Conservation (phyloP, 2,329 filamentous ascomycete genomes). For the Trichoderma simmonsii region DNA sequence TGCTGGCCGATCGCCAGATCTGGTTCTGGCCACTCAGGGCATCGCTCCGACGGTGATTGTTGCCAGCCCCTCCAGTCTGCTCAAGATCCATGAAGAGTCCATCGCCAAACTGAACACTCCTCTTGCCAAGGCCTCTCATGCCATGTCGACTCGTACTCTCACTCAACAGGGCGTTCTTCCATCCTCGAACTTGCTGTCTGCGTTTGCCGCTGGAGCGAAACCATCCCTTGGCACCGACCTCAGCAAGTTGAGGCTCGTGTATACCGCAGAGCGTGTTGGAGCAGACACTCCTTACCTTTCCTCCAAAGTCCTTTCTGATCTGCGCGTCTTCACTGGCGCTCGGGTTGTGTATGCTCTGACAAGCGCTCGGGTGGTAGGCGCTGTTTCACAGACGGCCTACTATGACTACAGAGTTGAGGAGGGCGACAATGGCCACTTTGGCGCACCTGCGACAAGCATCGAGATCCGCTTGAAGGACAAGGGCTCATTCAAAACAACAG, state of each 20-base stretch:
- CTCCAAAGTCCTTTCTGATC: conserved; percentile 69
- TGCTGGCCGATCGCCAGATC: conserved; percentile 67
- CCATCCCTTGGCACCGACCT: conserved; percentile 59
- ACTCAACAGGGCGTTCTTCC: conserved; percentile 68
- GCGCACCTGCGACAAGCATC: conserved; percentile 72
- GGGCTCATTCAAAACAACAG: conserved; percentile 57
- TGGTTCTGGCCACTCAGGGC: conserved; percentile 68
- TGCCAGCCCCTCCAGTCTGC: conserved; percentile 69
- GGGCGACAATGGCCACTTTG: conserved; percentile 62
- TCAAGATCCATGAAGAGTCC: conserved; percentile 63
- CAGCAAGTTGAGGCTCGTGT: conserved; percentile 77
- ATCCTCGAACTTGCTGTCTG: conserved; percentile 48
- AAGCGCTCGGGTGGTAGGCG: conserved; percentile 78
- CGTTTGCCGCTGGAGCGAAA: conserved; percentile 55
- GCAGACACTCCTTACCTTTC: conserved; percentile 61
- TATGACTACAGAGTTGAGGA: conserved; percentile 74
- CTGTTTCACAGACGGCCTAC: conserved; percentile 80
- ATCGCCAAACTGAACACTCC: conserved; percentile 57
- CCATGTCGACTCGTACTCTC: conserved; percentile 67
- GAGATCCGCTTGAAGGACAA: conserved; percentile 73
- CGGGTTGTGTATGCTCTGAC: conserved; percentile 84
- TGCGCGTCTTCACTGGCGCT: conserved; percentile 76
- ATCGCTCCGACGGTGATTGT: conserved; percentile 81
- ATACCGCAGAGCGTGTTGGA: conserved; percentile 70
- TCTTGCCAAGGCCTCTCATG: conserved; percentile 66